Conservation (phyloP, 352 stramenopile species). For the Globisporangium alternatum region DNA sequence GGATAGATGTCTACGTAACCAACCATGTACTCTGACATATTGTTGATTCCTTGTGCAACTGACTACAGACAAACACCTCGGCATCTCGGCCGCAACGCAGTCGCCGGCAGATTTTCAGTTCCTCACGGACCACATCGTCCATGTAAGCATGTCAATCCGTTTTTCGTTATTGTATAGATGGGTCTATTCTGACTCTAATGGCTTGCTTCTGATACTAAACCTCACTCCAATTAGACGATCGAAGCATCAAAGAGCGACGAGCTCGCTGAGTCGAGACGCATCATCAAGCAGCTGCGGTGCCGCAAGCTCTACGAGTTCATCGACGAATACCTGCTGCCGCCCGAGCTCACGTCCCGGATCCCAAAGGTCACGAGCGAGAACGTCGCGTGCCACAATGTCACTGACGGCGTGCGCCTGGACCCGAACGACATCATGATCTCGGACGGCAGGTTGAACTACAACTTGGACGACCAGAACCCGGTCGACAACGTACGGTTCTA, state of each 20-base stretch:
- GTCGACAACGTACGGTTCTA: slow-evolving; percentile 86
- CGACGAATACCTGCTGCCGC: slow-evolving; percentile 73
- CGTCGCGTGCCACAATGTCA: slow-evolving; percentile 53
- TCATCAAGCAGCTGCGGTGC: slow-evolving; percentile 73
- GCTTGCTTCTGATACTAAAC: not conserved
- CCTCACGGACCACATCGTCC: slow-evolving; percentile 70
- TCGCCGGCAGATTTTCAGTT: slow-evolving; percentile 70
- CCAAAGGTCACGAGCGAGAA: slow-evolving; percentile 53
- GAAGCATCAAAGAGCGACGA: slow-evolving; percentile 64
- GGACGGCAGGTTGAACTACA: slow-evolving; percentile 83
- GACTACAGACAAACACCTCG: slow-evolving; percentile 54
- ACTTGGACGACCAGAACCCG: slow-evolving; percentile 76
- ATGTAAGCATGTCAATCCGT: slow-evolving; percentile 29
- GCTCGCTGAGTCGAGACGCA: slow-evolving; percentile 43
- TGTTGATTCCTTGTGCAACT: not conserved
- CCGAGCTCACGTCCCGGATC: slow-evolving; percentile 47
- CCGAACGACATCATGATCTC: slow-evolving; percentile 81
- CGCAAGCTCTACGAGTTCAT: slow-evolving; percentile 84
- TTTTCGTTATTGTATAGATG: not conserved
- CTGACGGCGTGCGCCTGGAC: slow-evolving; percentile 37
- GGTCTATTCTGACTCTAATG: too few species aligned
- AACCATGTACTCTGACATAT: slow-evolving; percentile 1
- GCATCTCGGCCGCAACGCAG: slow-evolving; percentile 63
- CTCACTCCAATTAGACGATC: slow-evolving; percentile 38
- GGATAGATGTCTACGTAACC: not conserved